A percentile compares a stretch with the other conserved stretches of the same genome.
Conservation (phyloP, 2,329 filamentous ascomycete genomes). For the Aspergillus uvarum region DNA sequence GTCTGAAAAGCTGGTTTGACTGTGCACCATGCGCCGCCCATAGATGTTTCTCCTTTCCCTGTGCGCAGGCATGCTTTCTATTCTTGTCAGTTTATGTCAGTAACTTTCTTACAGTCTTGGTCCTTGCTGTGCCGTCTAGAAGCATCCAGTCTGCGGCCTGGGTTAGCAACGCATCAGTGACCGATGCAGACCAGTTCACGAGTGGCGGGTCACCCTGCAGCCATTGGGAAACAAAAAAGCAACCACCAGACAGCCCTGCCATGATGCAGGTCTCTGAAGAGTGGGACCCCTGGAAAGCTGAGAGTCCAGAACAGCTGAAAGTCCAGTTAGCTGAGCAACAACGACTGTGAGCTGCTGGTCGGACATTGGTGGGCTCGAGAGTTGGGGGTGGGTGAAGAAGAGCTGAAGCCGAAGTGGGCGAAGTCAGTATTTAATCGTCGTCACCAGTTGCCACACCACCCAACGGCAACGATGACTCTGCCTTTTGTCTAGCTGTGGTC, state of each 20-base stretch:
- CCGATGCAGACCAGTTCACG: constrained; percentile 27
- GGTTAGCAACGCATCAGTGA: neutral
- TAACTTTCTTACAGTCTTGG: constrained; percentile 1
- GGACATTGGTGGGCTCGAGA: neutral
- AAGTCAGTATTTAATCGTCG: constrained; percentile 4
- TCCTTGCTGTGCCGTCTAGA: constrained; percentile 1
- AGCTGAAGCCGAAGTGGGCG: constrained; percentile 7
- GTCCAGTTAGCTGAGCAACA: neutral
- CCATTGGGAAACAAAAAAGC: constrained; percentile 25
- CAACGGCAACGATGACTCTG: too few species aligned
- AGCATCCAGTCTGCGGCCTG: neutral
- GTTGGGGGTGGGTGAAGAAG: neutral
- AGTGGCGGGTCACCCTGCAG: constrained; percentile 33
- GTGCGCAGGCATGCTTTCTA: neutral
- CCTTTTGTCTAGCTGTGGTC: too few species aligned
- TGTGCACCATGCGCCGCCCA: neutral
- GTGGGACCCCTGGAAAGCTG: constrained; percentile 12
- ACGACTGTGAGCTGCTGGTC: neutral
- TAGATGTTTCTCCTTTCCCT: neutral
- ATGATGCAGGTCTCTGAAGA: constrained; percentile 11
- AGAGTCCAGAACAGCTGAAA: constrained; percentile 15
- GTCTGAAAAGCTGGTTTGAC: constrained; percentile 13
- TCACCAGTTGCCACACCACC: constrained; percentile 4
- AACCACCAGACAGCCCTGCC: constrained; percentile 13
- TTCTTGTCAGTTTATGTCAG: neutral